Percentiles rank a stretch among this genome's conserved stretches.
phyloP scores from a whole-genome alignment of 2,329 filamentous ascomycete genomes.

The Gnomoniopsis smithogilvyi region DNA sequence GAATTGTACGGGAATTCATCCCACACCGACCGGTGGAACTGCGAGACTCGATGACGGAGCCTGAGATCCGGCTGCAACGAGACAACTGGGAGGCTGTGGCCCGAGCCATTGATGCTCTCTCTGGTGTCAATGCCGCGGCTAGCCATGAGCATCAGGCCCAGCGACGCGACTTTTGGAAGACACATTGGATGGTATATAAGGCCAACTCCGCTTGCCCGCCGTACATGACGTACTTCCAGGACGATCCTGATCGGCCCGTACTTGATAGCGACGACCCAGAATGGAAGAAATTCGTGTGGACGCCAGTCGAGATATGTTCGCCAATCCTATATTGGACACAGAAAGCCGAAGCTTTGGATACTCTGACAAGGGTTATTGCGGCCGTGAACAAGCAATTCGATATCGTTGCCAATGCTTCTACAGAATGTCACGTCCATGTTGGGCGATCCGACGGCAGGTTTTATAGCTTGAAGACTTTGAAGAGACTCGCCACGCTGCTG shows the following conservation, averaged over 20 bases:
- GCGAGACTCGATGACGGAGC: slow-evolving; percentile 13
- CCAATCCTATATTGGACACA: slow-evolving; percentile 28
- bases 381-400: slow-evolving; percentile 23
- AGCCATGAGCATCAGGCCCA: slow-evolving; percentile 23
- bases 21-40: slow-evolving; percentile 8
- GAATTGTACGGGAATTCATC: slow-evolving; percentile 10
- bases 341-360: slow-evolving; percentile 18
- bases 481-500: slow-evolving; percentile 31
- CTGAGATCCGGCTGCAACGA: slow-evolving; percentile 10
- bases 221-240: slow-evolving; percentile 23
- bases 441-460: slow-evolving; percentile 31
- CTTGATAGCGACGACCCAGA: slow-evolving; percentile 11
- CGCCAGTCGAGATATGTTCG: slow-evolving; percentile 35
- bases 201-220: slow-evolving; percentile 35
- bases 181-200: slow-evolving; percentile 38
- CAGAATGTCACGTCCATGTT: slow-evolving; percentile 37
- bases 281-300: slow-evolving; percentile 27
- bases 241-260: slow-evolving; percentile 3
- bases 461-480: slow-evolving; percentile 31
- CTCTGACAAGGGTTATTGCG: slow-evolving; percentile 24
- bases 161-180: slow-evolving; percentile 30
- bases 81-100: slow-evolving; percentile 10
- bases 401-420: slow-evolving; percentile 33
- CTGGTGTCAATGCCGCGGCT: slow-evolving; percentile 27
- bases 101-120: not conserved